Evolutionary conservation across 352 stramenopile genomes (phyloP), one percentile per base, ranked within the genome.

Genomic region (Phytophthora melonis): DNA sequence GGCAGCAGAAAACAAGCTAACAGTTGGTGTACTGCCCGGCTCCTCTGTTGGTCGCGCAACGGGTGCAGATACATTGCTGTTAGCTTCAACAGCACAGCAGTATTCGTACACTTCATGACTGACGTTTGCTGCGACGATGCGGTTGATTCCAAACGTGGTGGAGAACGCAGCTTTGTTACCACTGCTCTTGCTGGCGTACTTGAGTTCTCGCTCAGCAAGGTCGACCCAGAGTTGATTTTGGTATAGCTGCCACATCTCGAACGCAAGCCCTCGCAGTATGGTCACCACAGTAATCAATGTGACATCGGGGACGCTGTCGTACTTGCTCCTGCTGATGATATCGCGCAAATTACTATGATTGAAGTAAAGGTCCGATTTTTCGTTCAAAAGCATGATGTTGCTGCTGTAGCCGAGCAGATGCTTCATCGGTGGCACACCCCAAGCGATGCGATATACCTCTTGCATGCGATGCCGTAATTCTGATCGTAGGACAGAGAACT

Each of bases 181-280:
- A 50, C 86, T 91, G 34, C 78, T 82, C n/a, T 87, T 88, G 21
- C 61, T 76, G 3, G 68, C 70, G 25, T 79, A 75, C 19, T 85
- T 74, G 23, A 92, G 58, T 67, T 93, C 87, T 50, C 81, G 82
- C 50, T 91, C 83, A 43, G 79, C 79, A n/a, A 93, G 56, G 39
- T 95, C 88, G 2, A 79, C 63, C 67, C 80, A 88, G 1, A 95
- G 76, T 70, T 94, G 88, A 54, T 95, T 94, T 65, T 94, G 87
- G 32, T 95, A 95, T 9, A 89, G 56, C 21, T 94, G 78, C 88
- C 88, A 95, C 1, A 92, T 53, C 57, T 93, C 85, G 45, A 91
- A 91, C 23, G 87, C 77, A 1, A 85, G 60, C 0, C 62, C 73
- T 27, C 80, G 67, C 18, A 95, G 54, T 13, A 79, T 19, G 8